phyloP scores from a whole-genome alignment of 2,329 filamentous ascomycete species.

The Capronia americana region DNA sequence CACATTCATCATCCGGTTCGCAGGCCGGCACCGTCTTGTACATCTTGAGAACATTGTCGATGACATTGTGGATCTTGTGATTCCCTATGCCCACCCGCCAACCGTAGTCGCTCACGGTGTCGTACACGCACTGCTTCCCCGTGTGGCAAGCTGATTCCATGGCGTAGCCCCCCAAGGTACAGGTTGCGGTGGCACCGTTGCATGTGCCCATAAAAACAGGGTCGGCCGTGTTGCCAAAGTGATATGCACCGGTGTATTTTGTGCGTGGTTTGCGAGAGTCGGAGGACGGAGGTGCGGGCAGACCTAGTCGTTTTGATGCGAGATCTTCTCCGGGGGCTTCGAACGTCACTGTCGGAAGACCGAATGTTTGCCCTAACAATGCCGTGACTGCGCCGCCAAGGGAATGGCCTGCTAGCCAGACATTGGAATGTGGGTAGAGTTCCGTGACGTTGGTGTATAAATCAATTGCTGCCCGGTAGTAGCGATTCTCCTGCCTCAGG shows the following conservation, averaged over 20 bases:
- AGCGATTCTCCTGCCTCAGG: constrained; percentile 81
- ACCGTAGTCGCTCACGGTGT: constrained; percentile 87
- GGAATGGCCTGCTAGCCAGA: constrained; percentile 93
- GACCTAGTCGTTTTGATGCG: constrained; percentile 79
- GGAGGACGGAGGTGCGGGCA: constrained; percentile 81
- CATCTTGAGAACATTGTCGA: constrained; percentile 81
- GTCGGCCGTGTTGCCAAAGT: constrained; percentile 95
- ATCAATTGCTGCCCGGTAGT: constrained; percentile 87
- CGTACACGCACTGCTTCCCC: constrained; percentile 85
- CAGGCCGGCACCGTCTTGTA: constrained; percentile 84
- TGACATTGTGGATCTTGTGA: constrained; percentile 87
- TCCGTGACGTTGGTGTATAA: constrained; percentile 91
- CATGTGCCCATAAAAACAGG: constrained; percentile 93
- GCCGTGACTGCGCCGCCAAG: constrained; percentile 87
- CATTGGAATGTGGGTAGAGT: constrained; percentile 79
- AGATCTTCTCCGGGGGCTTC: constrained; percentile 92
- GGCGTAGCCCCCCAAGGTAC: constrained; percentile 90
- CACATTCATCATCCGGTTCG: constrained; percentile 76
- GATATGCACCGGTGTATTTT: constrained; percentile 76
- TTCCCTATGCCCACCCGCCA: constrained; percentile 92
- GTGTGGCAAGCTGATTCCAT: constrained; percentile 93
- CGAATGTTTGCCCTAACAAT: constrained; percentile 89
- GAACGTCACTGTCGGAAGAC: constrained; percentile 87
- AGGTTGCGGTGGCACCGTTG: constrained; percentile 86
- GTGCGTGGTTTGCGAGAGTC: constrained; percentile 72